Percentiles rank a stretch among this genome's conserved stretches.
Evolutionary conservation across 75 land plant species (phyloP).

Genomic region (Pinus tabuliformis): DNA sequence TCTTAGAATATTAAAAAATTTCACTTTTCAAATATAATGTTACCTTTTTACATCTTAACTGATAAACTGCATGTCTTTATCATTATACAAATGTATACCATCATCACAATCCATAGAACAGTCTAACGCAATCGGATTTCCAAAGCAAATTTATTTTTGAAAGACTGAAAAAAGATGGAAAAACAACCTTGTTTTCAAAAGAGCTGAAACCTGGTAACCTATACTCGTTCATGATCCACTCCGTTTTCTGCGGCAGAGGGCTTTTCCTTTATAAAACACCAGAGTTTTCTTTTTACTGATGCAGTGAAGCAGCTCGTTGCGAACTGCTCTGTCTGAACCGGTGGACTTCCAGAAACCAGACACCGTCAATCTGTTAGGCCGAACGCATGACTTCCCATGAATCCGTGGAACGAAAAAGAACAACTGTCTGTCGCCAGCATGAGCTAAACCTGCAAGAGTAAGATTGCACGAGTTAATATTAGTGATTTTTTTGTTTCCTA

Average conservation of each 20-base stretch:
- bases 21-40: no score
- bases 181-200: not conserved
- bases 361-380: not conserved
- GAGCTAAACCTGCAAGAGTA: no score
- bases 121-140: no score
- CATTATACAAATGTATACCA: no score
- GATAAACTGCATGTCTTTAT: no score
- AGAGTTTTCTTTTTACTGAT: conserved; percentile 1
- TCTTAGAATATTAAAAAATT: no score
- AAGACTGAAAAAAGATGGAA: no score
- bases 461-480: no score
- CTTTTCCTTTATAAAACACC: conserved; percentile 2
- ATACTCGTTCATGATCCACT: conserved; percentile 12
- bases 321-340: not conserved
- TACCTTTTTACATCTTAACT: no score
- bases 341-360: conserved; percentile 6
- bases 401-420: not conserved
- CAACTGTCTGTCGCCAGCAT: not conserved
- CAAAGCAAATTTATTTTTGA: no score
- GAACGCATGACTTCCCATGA: not conserved
- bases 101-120: no score
- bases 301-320: not conserved
- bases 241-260: not conserved
- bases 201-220: not conserved
- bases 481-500: no score